These are phyloP conservation scores for Sporothrix brasiliensis DNA, from an alignment of 2,329 filamentous ascomycete species.

Conservation along the genomic window DNA sequence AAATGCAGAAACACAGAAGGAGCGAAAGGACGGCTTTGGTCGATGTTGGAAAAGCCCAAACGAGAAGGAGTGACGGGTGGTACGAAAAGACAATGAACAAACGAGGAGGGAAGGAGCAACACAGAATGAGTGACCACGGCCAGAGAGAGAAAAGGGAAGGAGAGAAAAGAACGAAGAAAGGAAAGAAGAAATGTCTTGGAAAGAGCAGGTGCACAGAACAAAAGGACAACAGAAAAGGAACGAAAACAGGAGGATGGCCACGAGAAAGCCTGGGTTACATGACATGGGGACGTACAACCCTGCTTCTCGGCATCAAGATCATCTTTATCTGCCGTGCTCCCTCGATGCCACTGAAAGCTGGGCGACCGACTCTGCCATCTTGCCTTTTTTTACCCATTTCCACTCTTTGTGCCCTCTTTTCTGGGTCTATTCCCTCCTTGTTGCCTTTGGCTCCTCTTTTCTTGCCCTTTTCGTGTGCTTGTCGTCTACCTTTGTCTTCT, in stretches of 20 bases:
- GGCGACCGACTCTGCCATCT: background rate
- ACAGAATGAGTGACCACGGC: slow-evolving; percentile 12
- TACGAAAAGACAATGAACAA: background rate
- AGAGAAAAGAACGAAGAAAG: background rate
- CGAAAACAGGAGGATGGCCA: background rate
- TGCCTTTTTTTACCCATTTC: background rate
- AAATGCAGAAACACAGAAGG: background rate
- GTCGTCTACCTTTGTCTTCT: background rate
- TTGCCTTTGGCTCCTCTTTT: slow-evolving; percentile 1
- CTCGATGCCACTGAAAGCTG: slow-evolving; percentile 15
- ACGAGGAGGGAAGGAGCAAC: background rate
- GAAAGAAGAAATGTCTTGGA: slow-evolving; percentile 15
- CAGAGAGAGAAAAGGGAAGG: background rate
- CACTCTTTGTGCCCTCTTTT: background rate
- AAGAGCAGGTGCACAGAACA: slow-evolving; percentile 8
- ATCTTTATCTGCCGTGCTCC: slow-evolving; percentile 23
- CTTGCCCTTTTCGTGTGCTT: background rate
- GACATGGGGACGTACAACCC: slow-evolving; percentile 16
- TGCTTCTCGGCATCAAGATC: slow-evolving; percentile 22
- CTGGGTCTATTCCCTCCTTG: too few species aligned
- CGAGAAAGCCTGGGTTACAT: slow-evolving; percentile 12
- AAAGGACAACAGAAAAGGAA: background rate
- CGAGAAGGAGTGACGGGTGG: slow-evolving; percentile 12
- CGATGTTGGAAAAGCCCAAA: background rate
- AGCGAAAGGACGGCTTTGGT: slow-evolving; percentile 16